Base-by-base conservation (phyloP, 148 eudicot genomes). In the Vaccinium corymbosum region DNA sequence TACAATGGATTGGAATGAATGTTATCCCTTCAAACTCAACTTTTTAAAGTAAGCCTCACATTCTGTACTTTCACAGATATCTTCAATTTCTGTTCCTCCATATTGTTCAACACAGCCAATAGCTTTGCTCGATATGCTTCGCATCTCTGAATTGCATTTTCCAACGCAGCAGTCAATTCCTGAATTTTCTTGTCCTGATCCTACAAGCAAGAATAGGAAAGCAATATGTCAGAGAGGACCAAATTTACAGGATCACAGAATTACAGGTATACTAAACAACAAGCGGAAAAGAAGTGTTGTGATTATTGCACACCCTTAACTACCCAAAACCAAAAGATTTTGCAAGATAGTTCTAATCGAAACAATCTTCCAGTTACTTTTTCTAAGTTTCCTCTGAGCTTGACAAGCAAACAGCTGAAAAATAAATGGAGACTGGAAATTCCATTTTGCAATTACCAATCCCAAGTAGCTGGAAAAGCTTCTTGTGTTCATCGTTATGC, bases 41-140 rank as follows among this genome's bases (percentile, higher is more conserved):
- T 17, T 51, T 27, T 51, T 19, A 78, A 52, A 50, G n/a, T 66
- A 20, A 78, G 85, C 59, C 77, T 84, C 76, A 50, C 85, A 78
- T 78, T 84, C 77, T 78, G 85, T 62, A 83, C 82, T 78, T 84
- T 78, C 32, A 84, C 82, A 32, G 85, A 48, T 78, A 84, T 84
- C 77, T 84, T 78, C 32, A 84, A 64, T 64, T 84, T 84, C 51
- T 84, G 85, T 8, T 84, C 85, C 62, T 84, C 85, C 85, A 84
- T 64, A 25, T 64, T 66, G 14, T 53, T 84, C 82, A 84, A 49
- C 46, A 66, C 75, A 14, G 35, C 85, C 57, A 78, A 52, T 14
- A 84, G 82, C 8, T 78, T 84, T 78, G 82, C 81, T 57, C 82
- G 77, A 84, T 77, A 84, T 78, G 82, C 82, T 84, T 84, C 85